phyloP scores from a whole-genome alignment of 345 rosid genomes.

The Geranium rotundifolium region DNA sequence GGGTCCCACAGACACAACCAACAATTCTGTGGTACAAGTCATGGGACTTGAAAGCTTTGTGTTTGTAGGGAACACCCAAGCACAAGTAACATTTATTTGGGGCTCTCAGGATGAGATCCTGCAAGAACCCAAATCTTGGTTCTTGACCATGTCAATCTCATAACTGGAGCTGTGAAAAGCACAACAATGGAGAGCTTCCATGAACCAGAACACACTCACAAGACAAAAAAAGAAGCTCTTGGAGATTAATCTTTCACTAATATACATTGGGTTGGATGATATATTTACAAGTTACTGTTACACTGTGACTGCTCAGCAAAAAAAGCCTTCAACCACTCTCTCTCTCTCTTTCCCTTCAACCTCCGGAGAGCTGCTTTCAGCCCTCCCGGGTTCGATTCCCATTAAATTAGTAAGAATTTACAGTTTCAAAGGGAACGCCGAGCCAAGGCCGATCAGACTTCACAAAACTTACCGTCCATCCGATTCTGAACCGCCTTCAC shows the following conservation, averaged over 20 bases:
- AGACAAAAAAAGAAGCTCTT: not conserved
- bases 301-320: slow-evolving; percentile 16
- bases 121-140: no score
- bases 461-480: slow-evolving; percentile 87
- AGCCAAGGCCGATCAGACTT: slow-evolving; percentile 12
- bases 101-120: no score
- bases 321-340: slow-evolving; percentile 12
- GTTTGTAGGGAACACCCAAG: no score
- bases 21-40: no score
- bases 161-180: not conserved
- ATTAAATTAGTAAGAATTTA: slow-evolving; percentile 23
- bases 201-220: no score
- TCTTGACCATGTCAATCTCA: slow-evolving; percentile 3
- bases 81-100: no score
- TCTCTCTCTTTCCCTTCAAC: slow-evolving; percentile 18
- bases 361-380: slow-evolving; percentile 37
- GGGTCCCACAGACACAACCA: no score
- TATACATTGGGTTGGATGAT: slow-evolving; percentile 17
- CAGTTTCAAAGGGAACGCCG: slow-evolving; percentile 12
- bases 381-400: slow-evolving; percentile 24
- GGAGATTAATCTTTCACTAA: slow-evolving; percentile 27
- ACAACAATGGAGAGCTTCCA: no score
- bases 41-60: no score
- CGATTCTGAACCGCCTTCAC: slow-evolving; percentile 88
- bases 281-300: slow-evolving; percentile 13